Base-by-base conservation (phyloP, 257 asterid genomes). In the Nemophila menziesii region DNA sequence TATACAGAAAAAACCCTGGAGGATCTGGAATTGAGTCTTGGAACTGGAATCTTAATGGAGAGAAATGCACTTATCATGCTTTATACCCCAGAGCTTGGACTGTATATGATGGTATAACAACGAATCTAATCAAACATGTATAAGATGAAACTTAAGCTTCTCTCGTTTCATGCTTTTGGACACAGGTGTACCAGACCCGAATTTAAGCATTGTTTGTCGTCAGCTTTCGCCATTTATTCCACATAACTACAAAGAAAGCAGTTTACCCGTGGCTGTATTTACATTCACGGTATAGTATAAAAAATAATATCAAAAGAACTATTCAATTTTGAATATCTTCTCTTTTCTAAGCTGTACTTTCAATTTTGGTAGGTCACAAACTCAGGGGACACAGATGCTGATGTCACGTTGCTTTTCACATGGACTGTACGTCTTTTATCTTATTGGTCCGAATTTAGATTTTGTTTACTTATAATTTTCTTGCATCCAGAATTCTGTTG, bases 41-140 rank as follows among this genome's bases (percentile, higher is more conserved):
- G 97, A 95, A 83, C 74, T 89, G 97, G 97, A 75, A 64, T 22
- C 71, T 89, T 45, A 62, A 57, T 36, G 97, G 97, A 33, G 46
- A 56, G 48, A 63, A 61, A 16, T 89, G 82, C 26, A 73, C 90
- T 9, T 89, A 83, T 73, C 95, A 89, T 84, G 97, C 86, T 26
- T 55, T 89, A 66, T 89, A 49, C 66, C 97, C 97, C 3, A 80
- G 97, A 71, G 75, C 97, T 17, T 89, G 97, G 97, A 89, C 97
- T 20, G 89, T 78, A 26, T 84, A 84, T 50, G 82, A 84, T 56
- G 94, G 95, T 89, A 83, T 51, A 47, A 24, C 6, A 24, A 24
- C 4, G 9, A 24, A 24, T 24, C 33, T 4, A 29, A 29, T 10
- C 36, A 29, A 2, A 29, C 36, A 29, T 7, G 12, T 13, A 7